These are phyloP conservation scores for Lachnellula occidentalis DNA, from an alignment of 2,329 filamentous ascomycete species.

Conservation along the genomic window DNA sequence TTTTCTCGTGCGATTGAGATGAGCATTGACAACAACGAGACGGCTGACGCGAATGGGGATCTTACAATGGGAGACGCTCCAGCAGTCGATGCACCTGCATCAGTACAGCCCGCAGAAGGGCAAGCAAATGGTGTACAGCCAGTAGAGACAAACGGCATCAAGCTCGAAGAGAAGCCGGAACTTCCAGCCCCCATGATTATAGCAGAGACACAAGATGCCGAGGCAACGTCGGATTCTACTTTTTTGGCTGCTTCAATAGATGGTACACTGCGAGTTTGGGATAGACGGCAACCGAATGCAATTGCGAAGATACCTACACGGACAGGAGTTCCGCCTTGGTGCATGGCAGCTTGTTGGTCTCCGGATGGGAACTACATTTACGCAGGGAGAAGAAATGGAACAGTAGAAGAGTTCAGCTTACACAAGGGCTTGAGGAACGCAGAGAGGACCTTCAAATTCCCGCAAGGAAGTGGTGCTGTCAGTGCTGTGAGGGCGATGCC, in stretches of 20 bases:
- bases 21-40: constrained; percentile 24
- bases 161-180: constrained; percentile 12
- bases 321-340: constrained; percentile 84
- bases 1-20: constrained; percentile 68
- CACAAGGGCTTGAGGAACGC: constrained; percentile 74
- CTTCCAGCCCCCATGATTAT: constrained; percentile 11
- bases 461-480: constrained; percentile 81
- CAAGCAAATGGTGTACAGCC: background rate
- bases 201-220: constrained; percentile 43
- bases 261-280: constrained; percentile 89
- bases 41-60: constrained; percentile 24
- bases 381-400: constrained; percentile 80
- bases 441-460: constrained; percentile 78
- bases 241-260: constrained; percentile 88
- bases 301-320: constrained; percentile 73
- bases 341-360: constrained; percentile 95
- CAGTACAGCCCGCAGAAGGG: constrained; percentile 19
- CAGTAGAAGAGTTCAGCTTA: constrained; percentile 89
- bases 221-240: constrained; percentile 64
- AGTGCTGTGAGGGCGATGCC: constrained; percentile 86
- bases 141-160: constrained; percentile 12
- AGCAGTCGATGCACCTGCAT: constrained; percentile 3
- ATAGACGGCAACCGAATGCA: constrained; percentile 68
- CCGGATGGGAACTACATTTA: constrained; percentile 95
- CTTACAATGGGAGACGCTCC: constrained; percentile 21